Conservation (phyloP, 2,329 filamentous ascomycete species). For the Arthrobotrys musiformis region DNA sequence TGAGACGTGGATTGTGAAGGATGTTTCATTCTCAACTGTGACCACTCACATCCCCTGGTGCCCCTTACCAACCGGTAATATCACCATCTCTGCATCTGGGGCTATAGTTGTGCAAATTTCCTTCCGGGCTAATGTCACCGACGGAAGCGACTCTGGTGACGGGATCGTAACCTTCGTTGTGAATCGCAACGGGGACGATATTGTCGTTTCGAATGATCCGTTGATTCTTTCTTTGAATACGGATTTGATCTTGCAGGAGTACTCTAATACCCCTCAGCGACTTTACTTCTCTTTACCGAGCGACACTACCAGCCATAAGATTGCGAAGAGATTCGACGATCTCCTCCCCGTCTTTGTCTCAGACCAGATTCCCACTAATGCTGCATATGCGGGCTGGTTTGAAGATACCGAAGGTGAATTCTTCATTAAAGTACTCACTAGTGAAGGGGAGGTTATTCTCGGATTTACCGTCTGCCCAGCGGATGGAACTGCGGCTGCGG, state of each 20-base stretch:
- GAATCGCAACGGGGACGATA: background rate
- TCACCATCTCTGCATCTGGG: background rate
- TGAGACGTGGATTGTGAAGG: background rate
- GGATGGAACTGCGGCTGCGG: background rate
- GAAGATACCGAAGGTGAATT: background rate
- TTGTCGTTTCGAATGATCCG: background rate
- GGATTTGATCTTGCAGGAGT: background rate
- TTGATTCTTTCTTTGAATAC: slow-evolving; percentile 3
- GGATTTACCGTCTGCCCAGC: slow-evolving; percentile 5
- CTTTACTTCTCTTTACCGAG: background rate
- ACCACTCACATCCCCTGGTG: background rate
- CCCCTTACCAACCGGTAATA: background rate
- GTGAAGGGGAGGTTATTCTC: background rate
- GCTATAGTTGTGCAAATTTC: slow-evolving; percentile 7
- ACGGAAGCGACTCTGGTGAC: background rate
- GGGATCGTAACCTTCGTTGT: background rate
- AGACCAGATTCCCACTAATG: background rate
- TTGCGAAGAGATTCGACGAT: background rate
- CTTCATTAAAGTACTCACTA: background rate
- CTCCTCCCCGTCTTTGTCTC: background rate
- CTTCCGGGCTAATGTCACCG: background rate
- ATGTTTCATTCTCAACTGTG: slow-evolving; percentile 6
- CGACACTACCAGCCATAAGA: background rate
- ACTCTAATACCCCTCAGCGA: background rate
- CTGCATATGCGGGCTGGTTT: background rate